Percentiles rank a stretch among this genome's conserved stretches.
Evolutionary conservation across 2,329 filamentous ascomycete species (phyloP).

Genomic region (Nigrospora oryzae): DNA sequence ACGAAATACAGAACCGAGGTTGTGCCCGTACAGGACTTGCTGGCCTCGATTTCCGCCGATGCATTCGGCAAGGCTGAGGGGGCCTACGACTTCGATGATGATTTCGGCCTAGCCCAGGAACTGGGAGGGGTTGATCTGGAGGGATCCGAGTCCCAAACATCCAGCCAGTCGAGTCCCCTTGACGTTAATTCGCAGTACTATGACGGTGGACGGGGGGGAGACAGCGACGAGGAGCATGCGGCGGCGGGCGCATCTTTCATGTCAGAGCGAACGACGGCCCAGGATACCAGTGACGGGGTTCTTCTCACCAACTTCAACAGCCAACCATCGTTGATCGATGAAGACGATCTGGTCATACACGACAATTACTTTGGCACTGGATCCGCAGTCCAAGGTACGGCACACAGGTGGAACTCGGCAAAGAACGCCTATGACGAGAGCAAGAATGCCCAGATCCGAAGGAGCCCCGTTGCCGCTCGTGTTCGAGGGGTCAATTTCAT

Average conservation of each 20-base stretch:
- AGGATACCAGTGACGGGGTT: slow-evolving; percentile 36
- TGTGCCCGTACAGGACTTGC: slow-evolving; percentile 77
- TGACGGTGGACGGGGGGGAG: slow-evolving; percentile 26
- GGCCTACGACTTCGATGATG: slow-evolving; percentile 54
- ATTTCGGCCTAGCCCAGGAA: slow-evolving; percentile 47
- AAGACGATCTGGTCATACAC: slow-evolving; percentile 60
- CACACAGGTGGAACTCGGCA: slow-evolving; percentile 72
- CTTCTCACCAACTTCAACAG: slow-evolving; percentile 33
- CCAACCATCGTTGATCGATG: slow-evolving; percentile 34
- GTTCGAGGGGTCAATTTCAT: slow-evolving; percentile 87
- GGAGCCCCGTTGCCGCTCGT: slow-evolving; percentile 66
- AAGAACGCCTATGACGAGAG: slow-evolving; percentile 66
- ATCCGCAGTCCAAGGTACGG: slow-evolving; percentile 53
- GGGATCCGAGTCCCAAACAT: slow-evolving; percentile 26
- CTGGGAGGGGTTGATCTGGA: slow-evolving; percentile 32
- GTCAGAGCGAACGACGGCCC: slow-evolving; percentile 28
- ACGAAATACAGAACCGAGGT: slow-evolving; percentile 82
- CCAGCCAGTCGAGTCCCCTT: slow-evolving; percentile 23
- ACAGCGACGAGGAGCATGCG: slow-evolving; percentile 34
- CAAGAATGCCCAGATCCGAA: slow-evolving; percentile 50
- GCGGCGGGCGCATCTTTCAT: slow-evolving; percentile 30
- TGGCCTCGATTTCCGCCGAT: slow-evolving; percentile 84
- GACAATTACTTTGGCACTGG: slow-evolving; percentile 69
- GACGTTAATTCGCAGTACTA: slow-evolving; percentile 38
- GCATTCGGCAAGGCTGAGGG: slow-evolving; percentile 60